Percentiles rank a stretch among this genome's conserved stretches.
Evolutionary conservation across 352 stramenopile genomes (phyloP).

Genomic region (Pythium rhizo-oryzae): DNA sequence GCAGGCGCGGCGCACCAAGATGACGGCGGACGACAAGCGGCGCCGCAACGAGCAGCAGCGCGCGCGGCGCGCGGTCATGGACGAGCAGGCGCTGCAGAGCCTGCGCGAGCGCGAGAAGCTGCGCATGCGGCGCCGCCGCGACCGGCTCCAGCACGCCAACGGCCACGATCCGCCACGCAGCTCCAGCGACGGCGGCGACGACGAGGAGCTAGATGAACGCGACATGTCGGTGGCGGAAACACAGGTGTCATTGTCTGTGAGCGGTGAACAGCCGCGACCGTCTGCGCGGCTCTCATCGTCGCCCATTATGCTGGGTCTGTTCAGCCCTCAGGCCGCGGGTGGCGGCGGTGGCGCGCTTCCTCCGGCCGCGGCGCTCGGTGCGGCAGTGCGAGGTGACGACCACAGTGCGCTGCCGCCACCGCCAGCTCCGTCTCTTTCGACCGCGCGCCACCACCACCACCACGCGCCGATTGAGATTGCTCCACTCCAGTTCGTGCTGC

Average conservation of each 20-base stretch:
- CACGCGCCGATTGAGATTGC: conserved; percentile 29
- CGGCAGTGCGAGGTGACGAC: neutral
- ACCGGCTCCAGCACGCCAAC: conserved; percentile 3
- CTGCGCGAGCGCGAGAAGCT: conserved; percentile 53
- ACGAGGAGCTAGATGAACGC: neutral
- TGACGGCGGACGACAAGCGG: conserved; percentile 45
- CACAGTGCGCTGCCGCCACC: neutral
- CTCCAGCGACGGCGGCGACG: neutral
- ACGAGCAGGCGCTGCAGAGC: conserved; percentile 40
- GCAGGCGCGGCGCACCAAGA: conserved; percentile 44
- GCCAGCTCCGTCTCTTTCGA: neutral
- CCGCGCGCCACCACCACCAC: conserved; percentile 13
- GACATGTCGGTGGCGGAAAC: no score
- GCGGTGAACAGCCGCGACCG: neutral
- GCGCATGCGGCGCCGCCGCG: conserved; percentile 39
- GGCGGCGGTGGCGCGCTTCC: neutral
- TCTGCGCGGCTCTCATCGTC: conserved; percentile 9
- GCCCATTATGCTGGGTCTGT: conserved; percentile 6
- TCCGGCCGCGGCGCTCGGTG: conserved; percentile 11
- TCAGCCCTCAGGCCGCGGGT: neutral
- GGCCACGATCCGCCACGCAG: neutral
- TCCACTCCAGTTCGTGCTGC: conserved; percentile 37
- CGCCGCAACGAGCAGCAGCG: conserved; percentile 56
- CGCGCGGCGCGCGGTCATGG: conserved; percentile 43
- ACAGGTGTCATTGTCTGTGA: neutral